A percentile compares a stretch with the other conserved stretches of the same genome.
phyloP scores from a whole-genome alignment of 805 yeast genomes.

The Schizosaccharomyces osmophilus region DNA sequence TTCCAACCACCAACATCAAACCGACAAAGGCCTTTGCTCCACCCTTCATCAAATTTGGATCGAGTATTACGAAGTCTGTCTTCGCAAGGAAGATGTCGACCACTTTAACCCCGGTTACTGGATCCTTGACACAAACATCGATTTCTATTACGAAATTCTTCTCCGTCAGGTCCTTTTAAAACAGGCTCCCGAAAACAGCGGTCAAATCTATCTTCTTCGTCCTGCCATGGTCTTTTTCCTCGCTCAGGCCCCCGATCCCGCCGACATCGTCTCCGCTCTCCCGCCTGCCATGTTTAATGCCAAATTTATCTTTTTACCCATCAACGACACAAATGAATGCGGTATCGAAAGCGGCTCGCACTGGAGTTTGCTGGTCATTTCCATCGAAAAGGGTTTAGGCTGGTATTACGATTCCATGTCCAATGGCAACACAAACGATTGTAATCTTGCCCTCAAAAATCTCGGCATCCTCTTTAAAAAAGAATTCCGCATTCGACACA shows the following conservation, averaged over 20 bases:
- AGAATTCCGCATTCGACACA: not conserved
- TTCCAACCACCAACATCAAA: not conserved
- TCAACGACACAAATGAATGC: slow-evolving; percentile 39
- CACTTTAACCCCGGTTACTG: not conserved
- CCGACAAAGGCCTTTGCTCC: not conserved
- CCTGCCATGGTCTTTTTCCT: slow-evolving; percentile 46
- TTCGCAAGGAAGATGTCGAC: not conserved
- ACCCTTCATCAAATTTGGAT: not conserved
- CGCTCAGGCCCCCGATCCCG: slow-evolving; percentile 16
- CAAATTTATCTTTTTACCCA: slow-evolving; percentile 36
- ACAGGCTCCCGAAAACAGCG: not conserved
- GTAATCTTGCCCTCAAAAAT: slow-evolving; percentile 15
- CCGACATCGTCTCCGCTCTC: slow-evolving; percentile 13
- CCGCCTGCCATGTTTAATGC: slow-evolving; percentile 21
- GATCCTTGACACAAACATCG: slow-evolving; percentile 1
- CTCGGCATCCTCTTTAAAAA: slow-evolving; percentile 10
- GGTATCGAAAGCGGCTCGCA: slow-evolving; percentile 45
- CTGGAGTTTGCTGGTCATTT: slow-evolving; percentile 43
- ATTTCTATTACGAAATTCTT: not conserved
- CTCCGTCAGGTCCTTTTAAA: not conserved
- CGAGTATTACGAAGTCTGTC: slow-evolving; percentile 1
- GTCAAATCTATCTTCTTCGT: slow-evolving; percentile 15
- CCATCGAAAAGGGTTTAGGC: slow-evolving; percentile 23
- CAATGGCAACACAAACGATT: slow-evolving; percentile 19
- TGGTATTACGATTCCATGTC: slow-evolving; percentile 37